A percentile compares a stretch with the other conserved stretches of the same genome.
These are phyloP conservation scores for Conticribra weissflogii DNA, from an alignment of 108 stramenopile genomes.

Conservation along the genomic window DNA sequence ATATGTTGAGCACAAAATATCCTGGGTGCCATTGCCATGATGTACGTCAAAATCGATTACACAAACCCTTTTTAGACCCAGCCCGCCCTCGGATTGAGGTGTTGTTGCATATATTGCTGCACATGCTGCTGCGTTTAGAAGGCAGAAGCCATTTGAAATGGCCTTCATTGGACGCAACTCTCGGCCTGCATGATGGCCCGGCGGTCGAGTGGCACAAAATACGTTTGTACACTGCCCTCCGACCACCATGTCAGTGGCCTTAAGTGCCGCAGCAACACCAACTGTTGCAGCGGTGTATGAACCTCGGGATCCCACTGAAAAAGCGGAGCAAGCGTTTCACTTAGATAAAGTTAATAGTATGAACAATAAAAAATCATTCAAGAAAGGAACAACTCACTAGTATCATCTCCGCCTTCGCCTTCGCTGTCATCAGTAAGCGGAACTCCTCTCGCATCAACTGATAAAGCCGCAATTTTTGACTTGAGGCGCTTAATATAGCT, in stretches of 20 bases:
- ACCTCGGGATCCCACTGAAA: slow-evolving; percentile 75
- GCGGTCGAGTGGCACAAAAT: slow-evolving; percentile 91
- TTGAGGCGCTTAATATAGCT: slow-evolving; percentile 78
- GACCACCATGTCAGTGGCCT: slow-evolving; percentile 88
- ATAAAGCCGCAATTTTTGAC: slow-evolving; percentile 55
- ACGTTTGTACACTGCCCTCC: slow-evolving; percentile 84
- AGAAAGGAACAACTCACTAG: slow-evolving; percentile 60
- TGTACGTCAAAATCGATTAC: slow-evolving; percentile 96
- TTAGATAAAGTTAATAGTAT: too few species aligned
- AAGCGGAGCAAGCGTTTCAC: too few species aligned
- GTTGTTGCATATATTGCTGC: slow-evolving; percentile 95
- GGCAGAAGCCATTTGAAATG: slow-evolving; percentile 94
- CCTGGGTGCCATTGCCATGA: slow-evolving; percentile 95
- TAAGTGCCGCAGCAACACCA: slow-evolving; percentile 88
- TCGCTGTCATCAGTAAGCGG: slow-evolving; percentile 86
- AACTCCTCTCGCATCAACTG: slow-evolving; percentile 55
- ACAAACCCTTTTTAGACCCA: slow-evolving; percentile 83
- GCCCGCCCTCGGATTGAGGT: slow-evolving; percentile 75
- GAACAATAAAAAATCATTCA: too few species aligned
- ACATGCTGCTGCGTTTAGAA: slow-evolving; percentile 95
- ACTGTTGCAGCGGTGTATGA: slow-evolving; percentile 88
- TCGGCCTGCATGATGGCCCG: slow-evolving; percentile 94
- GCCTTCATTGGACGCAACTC: slow-evolving; percentile 89
- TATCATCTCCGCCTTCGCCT: slow-evolving; percentile 87
- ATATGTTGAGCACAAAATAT: slow-evolving; percentile 86